Evolutionary conservation across 2,329 filamentous ascomycete genomes (phyloP), one percentile per base, ranked within the genome.

Genomic region (Zymoseptoria pseudotritici): DNA sequence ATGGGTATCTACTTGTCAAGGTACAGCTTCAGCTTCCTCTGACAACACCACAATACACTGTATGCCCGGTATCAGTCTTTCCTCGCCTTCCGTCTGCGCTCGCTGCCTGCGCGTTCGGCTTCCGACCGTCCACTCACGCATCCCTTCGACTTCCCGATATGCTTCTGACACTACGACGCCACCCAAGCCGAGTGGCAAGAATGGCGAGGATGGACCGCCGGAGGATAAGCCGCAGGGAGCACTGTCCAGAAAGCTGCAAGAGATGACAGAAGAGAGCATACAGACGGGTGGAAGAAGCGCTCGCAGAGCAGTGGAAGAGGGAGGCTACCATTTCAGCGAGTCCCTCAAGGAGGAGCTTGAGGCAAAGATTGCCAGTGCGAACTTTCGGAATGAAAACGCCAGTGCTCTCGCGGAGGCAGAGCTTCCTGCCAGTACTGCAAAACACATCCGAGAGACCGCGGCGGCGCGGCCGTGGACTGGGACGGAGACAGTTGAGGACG

Each of bases 381-480:
- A 76, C 31, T 85, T 86, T 66, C 77, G 75, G 50, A 80, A 74
- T 60, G 77, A 84, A 20, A 72, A 84, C 73, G 76, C 80, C 50
- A 74, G 73, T 61, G 81, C 82, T 2, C 80, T 85, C 59, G 80
- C 82, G 2, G 75, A 83, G 66, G 76, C 75, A 4, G 74, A 79
- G 42, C 73, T 85, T 71, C 82, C 83, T 46, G 76, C 81, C 3
- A 81, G 83, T n/a, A 86, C 88, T 11, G 86, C 88, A 17, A 80
- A 81, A 66, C 87, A 86, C 11, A 88, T 87, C 1, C 81, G 85
- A 61, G 83, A 87, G 55, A 82, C 86, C 42, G 90, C 90, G 1
- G 79, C 82, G 0, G 84, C 86, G 6, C 76, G 82, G 59, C 82
- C 88, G 1, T 99, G 94, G 94, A 85, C 83, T 0, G 94, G 93